A percentile compares a stretch with the other conserved stretches of the same genome.
These are phyloP conservation scores for Arthrobotrys entomopaga DNA, from an alignment of 2,329 filamentous ascomycete species.

Conservation along the genomic window DNA sequence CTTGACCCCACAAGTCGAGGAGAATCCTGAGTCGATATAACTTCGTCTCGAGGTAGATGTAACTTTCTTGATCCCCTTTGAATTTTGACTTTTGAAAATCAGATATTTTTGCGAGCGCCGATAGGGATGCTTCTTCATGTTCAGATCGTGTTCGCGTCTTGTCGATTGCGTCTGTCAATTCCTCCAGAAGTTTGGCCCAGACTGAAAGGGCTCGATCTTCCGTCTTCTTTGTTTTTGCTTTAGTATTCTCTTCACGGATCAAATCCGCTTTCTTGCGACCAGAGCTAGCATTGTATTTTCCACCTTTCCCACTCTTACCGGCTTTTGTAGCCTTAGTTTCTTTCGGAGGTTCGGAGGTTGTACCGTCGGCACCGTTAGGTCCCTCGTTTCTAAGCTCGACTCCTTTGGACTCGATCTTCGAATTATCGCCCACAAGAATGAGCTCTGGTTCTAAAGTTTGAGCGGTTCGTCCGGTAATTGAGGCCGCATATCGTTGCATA, in stretches of 20 bases:
- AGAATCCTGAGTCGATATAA: slow-evolving; percentile 31
- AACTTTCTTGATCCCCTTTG: slow-evolving; percentile 16
- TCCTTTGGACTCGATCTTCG: slow-evolving; percentile 40
- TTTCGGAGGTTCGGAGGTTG: neutral
- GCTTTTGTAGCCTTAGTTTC: neutral
- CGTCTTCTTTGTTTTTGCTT: slow-evolving; percentile 53
- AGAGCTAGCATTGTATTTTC: neutral
- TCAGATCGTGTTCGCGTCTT: slow-evolving; percentile 21
- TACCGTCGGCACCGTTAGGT: slow-evolving; percentile 17
- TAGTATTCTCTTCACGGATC: slow-evolving; percentile 48
- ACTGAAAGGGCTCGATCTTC: slow-evolving; percentile 23
- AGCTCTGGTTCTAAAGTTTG: slow-evolving; percentile 73
- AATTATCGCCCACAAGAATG: slow-evolving; percentile 66
- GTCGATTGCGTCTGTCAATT: slow-evolving; percentile 12
- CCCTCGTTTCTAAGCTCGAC: too few relatives aligned
- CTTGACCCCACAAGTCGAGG: slow-evolving; percentile 34
- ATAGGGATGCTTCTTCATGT: slow-evolving; percentile 26
- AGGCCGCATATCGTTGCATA: slow-evolving; percentile 75
- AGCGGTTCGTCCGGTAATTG: slow-evolving; percentile 73
- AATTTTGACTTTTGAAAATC: slow-evolving; percentile 42
- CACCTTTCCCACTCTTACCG: neutral
- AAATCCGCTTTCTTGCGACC: slow-evolving; percentile 40
- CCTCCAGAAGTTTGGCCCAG: slow-evolving; percentile 30
- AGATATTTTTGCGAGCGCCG: slow-evolving; percentile 17
- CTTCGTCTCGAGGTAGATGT: slow-evolving; percentile 38